These are phyloP conservation scores for Yamadazyma friedrichii DNA, from an alignment of 1,139 yeast genomes.

Conservation along the genomic window DNA sequence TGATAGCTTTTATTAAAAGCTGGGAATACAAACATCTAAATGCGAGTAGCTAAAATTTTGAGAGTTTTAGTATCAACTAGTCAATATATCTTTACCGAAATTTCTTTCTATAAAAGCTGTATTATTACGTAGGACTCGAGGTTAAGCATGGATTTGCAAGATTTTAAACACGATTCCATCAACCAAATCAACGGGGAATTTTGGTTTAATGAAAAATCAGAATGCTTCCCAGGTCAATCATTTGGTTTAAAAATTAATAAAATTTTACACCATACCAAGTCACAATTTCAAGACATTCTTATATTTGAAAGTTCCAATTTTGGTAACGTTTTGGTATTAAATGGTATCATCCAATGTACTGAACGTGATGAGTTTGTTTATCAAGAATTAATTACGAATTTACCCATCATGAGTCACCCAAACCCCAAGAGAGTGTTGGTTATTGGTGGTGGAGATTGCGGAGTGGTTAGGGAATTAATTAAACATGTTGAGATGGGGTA, in stretches of 20 bases:
- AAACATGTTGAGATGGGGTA: conserved; percentile 58
- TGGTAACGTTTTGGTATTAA: conserved; percentile 83
- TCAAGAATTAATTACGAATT: conserved; percentile 85
- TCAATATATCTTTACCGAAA: not conserved
- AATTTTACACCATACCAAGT: conserved; percentile 36
- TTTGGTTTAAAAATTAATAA: conserved; percentile 36
- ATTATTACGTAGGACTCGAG: no score
- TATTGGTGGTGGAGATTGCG: conserved; percentile 95
- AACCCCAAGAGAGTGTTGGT: conserved; percentile 74
- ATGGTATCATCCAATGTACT: conserved; percentile 85
- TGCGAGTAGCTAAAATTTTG: no score
- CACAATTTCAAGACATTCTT: conserved; percentile 50
- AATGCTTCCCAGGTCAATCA: conserved; percentile 45
- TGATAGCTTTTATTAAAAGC: conserved; percentile 57
- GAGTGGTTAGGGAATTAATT: conserved; percentile 80
- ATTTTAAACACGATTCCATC: conserved; percentile 29
- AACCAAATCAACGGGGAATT: conserved; percentile 23
- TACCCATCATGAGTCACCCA: conserved; percentile 75
- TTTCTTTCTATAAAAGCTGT: no score
- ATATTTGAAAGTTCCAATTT: conserved; percentile 72
- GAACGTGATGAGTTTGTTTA: conserved; percentile 89
- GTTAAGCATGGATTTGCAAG: conserved; percentile 11
- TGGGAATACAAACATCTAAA: conserved; percentile 52
- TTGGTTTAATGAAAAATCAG: conserved; percentile 44
- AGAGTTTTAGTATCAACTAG: no score